Conservation (phyloP, 129 eudicot genomes). For the Chrysanthemum seticuspe region DNA sequence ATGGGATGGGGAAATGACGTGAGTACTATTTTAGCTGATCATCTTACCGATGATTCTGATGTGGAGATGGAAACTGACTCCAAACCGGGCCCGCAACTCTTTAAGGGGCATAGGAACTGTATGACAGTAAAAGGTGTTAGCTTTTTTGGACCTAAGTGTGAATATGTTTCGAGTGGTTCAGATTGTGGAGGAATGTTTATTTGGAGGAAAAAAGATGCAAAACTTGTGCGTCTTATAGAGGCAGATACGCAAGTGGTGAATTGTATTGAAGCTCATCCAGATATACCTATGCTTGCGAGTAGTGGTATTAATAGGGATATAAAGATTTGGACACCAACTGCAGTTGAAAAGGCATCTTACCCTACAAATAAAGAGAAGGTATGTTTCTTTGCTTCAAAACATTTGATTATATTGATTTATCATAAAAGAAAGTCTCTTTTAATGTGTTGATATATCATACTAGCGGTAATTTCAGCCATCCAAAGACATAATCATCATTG, state of each 20-base stretch:
- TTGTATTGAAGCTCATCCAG: constrained; percentile 73
- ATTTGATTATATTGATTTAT: not conserved
- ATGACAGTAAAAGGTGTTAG: constrained; percentile 69
- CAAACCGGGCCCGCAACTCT: constrained; percentile 49
- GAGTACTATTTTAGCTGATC: constrained; percentile 29
- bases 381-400: not conserved
- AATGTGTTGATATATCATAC: not conserved
- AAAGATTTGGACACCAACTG: constrained; percentile 74
- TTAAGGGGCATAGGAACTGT: constrained; percentile 63
- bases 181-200: constrained; percentile 84
- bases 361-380: constrained; percentile 62
- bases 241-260: constrained; percentile 73
- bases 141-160: constrained; percentile 76
- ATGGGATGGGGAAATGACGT: constrained; percentile 61
- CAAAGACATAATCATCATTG: not conserved
- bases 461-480: not conserved
- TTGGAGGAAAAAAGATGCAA: constrained; percentile 69
- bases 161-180: constrained; percentile 77
- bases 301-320: constrained; percentile 70
- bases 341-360: constrained; percentile 49
- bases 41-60: constrained; percentile 22
- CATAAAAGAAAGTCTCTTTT: not conserved
- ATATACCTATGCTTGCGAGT: constrained; percentile 59
- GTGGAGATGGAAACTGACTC: constrained; percentile 37
- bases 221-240: constrained; percentile 65